A percentile compares a stretch with the other conserved stretches of the same genome.
Evolutionary conservation across 2,329 filamentous ascomycete species (phyloP).

Genomic region (Aspergillus unguis): DNA sequence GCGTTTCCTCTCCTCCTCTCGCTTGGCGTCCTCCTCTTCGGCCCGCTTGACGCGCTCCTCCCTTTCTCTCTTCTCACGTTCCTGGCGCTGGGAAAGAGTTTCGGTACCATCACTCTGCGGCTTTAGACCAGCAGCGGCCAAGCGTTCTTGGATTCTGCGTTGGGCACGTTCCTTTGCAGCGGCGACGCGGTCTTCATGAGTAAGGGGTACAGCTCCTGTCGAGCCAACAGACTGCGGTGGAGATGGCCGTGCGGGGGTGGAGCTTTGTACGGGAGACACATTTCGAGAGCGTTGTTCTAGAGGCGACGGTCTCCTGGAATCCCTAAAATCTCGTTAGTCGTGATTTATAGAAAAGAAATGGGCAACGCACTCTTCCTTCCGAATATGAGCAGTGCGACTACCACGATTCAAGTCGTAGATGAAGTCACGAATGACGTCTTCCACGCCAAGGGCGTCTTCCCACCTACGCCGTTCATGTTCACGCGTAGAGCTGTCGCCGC

Average conservation of each 20-base stretch:
- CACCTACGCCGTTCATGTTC: conserved; percentile 91
- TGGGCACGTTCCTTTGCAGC: conserved; percentile 98
- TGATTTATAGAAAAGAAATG: not conserved
- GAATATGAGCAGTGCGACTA: conserved; percentile 70
- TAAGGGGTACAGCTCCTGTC: conserved; percentile 75
- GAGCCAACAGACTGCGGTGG: conserved; percentile 51
- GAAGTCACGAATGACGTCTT: conserved; percentile 95
- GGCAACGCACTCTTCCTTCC: conserved; percentile 55
- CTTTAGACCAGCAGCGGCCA: conserved; percentile 90
- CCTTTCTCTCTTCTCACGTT: conserved; percentile 82
- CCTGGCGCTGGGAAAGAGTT: conserved; percentile 75
- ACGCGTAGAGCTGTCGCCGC: conserved; percentile 67
- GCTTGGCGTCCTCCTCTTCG: conserved; percentile 87
- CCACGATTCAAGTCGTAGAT: conserved; percentile 93
- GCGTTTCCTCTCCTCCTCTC: conserved; percentile 82
- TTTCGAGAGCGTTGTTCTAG: conserved; percentile 53
- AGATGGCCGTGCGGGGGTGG: conserved; percentile 33
- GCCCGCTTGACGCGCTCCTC: conserved; percentile 84
- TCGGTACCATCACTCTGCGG: conserved; percentile 76
- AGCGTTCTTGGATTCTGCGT: conserved; percentile 91
- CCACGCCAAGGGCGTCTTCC: conserved; percentile 94
- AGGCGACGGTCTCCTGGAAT: conserved; percentile 51
- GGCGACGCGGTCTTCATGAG: conserved; percentile 86
- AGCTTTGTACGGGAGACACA: conserved; percentile 47
- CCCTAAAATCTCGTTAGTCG: conserved; percentile 32